Percentiles rank a stretch among this genome's conserved stretches.
phyloP scores from a whole-genome alignment of 73 alveolate genomes.

The Paramecium caudatum region DNA sequence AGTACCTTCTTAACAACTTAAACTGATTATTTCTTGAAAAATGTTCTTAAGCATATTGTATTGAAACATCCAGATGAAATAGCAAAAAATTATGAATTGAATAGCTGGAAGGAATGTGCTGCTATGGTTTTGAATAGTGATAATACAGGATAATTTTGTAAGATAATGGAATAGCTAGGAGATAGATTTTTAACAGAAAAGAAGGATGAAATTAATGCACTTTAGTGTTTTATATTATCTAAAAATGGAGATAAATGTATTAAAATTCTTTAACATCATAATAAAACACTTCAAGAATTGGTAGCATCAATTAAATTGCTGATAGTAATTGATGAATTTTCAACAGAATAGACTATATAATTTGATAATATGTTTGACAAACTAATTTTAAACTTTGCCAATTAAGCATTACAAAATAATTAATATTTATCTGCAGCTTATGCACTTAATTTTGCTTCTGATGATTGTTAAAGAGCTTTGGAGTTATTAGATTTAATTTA shows the following conservation, averaged over 20 bases:
- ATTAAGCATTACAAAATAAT: not conserved
- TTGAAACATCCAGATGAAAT: conserved; percentile 91
- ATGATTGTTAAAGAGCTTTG: not conserved
- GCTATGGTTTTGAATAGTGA: conserved; percentile 81
- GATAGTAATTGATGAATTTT: not conserved
- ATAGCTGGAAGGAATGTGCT: conserved; percentile 97
- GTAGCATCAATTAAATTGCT: conserved; percentile 71
- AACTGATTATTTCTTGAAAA: conserved; percentile 94
- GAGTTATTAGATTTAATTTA: conserved; percentile 27
- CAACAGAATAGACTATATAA: not conserved
- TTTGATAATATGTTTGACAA: not conserved
- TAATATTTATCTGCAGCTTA: conserved; percentile 55
- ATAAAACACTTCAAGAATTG: conserved; percentile 65
- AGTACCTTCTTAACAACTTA: conserved; percentile 88
- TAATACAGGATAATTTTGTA: conserved; percentile 67
- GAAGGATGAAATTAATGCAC: conserved; percentile 84
- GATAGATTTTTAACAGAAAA: conserved; percentile 82
- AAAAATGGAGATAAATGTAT: conserved; percentile 76
- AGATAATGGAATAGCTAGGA: conserved; percentile 80
- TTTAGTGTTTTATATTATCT: conserved; percentile 86
- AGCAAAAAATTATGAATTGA: conserved; percentile 88
- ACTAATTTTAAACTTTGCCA: not conserved
- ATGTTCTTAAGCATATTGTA: conserved; percentile 88
- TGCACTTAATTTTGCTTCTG: conserved; percentile 46
- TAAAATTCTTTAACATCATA: conserved; percentile 80